Evolutionary conservation across 2,329 filamentous ascomycete species (phyloP).

Genomic region (Calonectria fujianensis): DNA sequence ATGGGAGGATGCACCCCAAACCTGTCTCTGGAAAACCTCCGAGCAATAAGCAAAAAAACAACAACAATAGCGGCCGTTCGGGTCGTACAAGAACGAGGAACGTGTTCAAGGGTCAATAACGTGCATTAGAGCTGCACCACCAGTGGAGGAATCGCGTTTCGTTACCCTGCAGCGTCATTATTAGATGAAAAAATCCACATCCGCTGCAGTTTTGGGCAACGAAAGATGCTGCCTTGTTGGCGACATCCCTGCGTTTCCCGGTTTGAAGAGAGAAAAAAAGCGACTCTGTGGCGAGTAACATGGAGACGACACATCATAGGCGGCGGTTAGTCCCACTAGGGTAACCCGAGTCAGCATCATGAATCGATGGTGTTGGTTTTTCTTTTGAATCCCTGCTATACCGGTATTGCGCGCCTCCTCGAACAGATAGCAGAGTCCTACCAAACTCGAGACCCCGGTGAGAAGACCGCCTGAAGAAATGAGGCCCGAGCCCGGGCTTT

Average conservation of each 20-base stretch:
- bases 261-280: constrained; percentile 1
- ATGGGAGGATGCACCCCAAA: constrained; percentile 19
- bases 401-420: background rate
- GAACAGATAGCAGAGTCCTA: background rate
- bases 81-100: constrained; percentile 7
- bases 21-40: constrained; percentile 3
- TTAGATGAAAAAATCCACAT: constrained; percentile 32
- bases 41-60: constrained; percentile 9
- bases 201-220: constrained; percentile 13
- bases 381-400: background rate
- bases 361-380: constrained; percentile 8
- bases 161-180: constrained; percentile 30
- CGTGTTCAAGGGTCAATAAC: constrained; percentile 5
- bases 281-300: constrained; percentile 28
- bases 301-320: constrained; percentile 2
- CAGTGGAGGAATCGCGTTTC: constrained; percentile 1
- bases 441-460: constrained; percentile 14
- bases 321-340: constrained; percentile 17
- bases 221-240: constrained; percentile 10
- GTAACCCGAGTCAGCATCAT: constrained; percentile 20
- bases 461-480: background rate
- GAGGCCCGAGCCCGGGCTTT: background rate
- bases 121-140: constrained; percentile 1
- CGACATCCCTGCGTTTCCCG: constrained; percentile 22
- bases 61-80: background rate